Evolutionary conservation across 495 filamentous ascomycete species (phyloP).

Genomic region (Penicillium waksmanii): DNA sequence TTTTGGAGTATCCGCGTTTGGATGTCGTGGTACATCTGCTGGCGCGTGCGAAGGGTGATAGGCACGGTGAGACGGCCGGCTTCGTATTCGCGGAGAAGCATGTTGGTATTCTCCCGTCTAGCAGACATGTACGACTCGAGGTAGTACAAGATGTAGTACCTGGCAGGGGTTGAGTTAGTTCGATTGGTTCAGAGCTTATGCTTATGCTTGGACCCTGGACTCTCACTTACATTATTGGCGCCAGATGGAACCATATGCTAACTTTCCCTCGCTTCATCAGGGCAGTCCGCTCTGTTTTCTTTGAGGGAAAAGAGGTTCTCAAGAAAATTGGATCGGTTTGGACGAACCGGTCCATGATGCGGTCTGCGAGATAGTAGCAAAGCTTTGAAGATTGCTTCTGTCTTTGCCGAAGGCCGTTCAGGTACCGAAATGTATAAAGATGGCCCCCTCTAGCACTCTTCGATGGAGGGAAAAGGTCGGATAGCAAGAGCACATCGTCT

Average conservation of each 20-base stretch:
- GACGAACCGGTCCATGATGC: constrained; percentile 47
- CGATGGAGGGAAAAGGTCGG: constrained; percentile 48
- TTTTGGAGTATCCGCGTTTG: constrained; percentile 46
- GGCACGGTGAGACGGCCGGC: constrained; percentile 44
- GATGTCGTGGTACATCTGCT: constrained; percentile 42
- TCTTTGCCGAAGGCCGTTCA: constrained; percentile 40
- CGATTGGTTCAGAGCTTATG: background rate
- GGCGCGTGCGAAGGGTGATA: constrained; percentile 38
- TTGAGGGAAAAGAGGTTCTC: constrained; percentile 38
- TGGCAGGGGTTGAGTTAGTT: constrained; percentile 17
- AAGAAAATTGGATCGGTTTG: constrained; percentile 36
- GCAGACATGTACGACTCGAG: constrained; percentile 46
- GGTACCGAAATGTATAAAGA: constrained; percentile 50
- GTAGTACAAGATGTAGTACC: constrained; percentile 49
- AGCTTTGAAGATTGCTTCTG: constrained; percentile 47
- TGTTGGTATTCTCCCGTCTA: constrained; percentile 46
- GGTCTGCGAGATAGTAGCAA: constrained; percentile 48
- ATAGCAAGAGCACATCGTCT: constrained; percentile 51
- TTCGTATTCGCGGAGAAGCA: constrained; percentile 46
- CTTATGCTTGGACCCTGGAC: background rate
- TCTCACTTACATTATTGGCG: constrained; percentile 44
- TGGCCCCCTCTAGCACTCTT: constrained; percentile 50
- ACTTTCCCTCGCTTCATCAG: constrained; percentile 39
- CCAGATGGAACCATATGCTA: constrained; percentile 44
- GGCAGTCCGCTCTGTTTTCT: constrained; percentile 34